A percentile compares a stretch with the other conserved stretches of the same genome.
phyloP scores from a whole-genome alignment of 2,329 filamentous ascomycete genomes.

The Penicillium sclerotiorum region DNA sequence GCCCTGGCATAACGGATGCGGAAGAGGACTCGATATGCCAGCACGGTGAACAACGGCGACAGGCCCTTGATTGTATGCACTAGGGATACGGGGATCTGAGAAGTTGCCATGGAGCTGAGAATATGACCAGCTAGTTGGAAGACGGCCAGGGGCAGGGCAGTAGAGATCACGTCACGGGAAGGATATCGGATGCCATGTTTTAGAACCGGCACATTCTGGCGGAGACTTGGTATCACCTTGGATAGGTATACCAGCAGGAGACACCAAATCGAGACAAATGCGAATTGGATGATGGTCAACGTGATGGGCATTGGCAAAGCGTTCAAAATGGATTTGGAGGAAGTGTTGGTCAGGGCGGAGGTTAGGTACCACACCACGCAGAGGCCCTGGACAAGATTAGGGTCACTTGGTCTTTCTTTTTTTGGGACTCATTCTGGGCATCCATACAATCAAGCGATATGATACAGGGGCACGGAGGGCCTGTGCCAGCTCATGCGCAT shows the following conservation, averaged over 20 bases:
- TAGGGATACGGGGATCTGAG: conserved; percentile 91
- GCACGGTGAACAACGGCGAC: conserved; percentile 90
- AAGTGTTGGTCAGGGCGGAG: conserved; percentile 94
- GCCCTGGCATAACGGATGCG: conserved; percentile 82
- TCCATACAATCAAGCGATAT: conserved; percentile 77
- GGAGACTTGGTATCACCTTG: conserved; percentile 69
- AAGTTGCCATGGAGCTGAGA: conserved; percentile 88
- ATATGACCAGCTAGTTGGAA: conserved; percentile 96
- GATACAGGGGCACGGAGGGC: conserved; percentile 89
- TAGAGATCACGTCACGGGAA: conserved; percentile 76
- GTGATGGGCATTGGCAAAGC: conserved; percentile 89
- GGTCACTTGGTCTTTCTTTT: not conserved
- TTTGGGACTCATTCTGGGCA: not conserved
- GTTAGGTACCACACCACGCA: conserved; percentile 94
- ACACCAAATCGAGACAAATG: conserved; percentile 87
- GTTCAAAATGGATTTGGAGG: conserved; percentile 94
- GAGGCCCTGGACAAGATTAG: conserved; percentile 62
- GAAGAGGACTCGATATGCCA: conserved; percentile 88
- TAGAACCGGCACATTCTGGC: conserved; percentile 73
- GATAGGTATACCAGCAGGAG: conserved; percentile 77
- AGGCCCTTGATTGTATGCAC: conserved; percentile 99
- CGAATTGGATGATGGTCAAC: conserved; percentile 90
- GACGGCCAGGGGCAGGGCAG: conserved; percentile 84
- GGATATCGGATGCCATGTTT: conserved; percentile 82
- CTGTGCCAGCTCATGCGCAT: conserved; percentile 90